A percentile compares a stretch with the other conserved stretches of the same genome.
phyloP scores from a whole-genome alignment of 345 rosid species.

The Durio zibethinus region DNA sequence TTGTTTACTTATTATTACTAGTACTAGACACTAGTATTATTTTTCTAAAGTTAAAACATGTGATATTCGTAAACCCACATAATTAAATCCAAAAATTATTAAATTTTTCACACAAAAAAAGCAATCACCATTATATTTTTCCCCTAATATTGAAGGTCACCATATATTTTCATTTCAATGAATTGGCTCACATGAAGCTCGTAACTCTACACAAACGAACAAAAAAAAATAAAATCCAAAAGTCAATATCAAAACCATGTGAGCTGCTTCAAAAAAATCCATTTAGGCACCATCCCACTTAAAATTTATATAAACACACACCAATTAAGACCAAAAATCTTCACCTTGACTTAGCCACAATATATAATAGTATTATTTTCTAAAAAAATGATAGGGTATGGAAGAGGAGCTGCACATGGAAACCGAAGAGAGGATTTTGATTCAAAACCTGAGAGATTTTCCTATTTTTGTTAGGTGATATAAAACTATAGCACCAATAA shows the following conservation, averaged over 20 bases:
- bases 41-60: too few species aligned
- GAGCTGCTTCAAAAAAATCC: conserved; percentile 8
- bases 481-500: not conserved
- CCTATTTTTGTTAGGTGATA: conserved; percentile 21
- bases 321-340: conserved; percentile 19
- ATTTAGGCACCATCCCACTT: conserved; percentile 20
- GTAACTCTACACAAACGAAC: not conserved
- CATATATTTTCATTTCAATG: not conserved
- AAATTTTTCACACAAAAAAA: too few species aligned
- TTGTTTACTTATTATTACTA: too few species aligned
- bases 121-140: not conserved
- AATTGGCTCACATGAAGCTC: not conserved
- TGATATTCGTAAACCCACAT: not conserved
- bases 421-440: not conserved
- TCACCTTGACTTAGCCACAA: not conserved
- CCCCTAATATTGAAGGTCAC: not conserved
- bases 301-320: not conserved
- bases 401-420: conserved; percentile 6
- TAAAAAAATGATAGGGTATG: not conserved
- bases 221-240: not conserved
- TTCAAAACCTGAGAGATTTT: not conserved
- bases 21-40: too few species aligned
- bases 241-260: not conserved
- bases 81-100: not conserved
- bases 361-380: not conserved